Base-by-base conservation (phyloP, 306 rosid species). In the Dalbergia cochinchinensis region DNA sequence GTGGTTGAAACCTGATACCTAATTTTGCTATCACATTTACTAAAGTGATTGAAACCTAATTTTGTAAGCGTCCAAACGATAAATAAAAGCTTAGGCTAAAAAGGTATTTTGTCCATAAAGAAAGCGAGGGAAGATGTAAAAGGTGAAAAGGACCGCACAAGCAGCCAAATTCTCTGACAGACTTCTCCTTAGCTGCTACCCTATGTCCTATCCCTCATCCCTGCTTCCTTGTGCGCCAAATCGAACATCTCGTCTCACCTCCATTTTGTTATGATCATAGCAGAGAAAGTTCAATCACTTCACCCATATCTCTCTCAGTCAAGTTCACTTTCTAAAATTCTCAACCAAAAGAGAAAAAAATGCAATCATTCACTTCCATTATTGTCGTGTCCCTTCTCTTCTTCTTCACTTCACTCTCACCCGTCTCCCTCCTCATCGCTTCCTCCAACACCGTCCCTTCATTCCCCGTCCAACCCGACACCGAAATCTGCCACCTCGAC, bases 401-500 rank as follows among this genome's bases (percentile, higher is more conserved):
- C 20, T 20, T 78, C 14, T 68, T 82, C 1, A 7, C 69, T 8
- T 53, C 84, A 11, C 71, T 47, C 19, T 33, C 78, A 3, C 31
- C 13, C 66, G 8, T 15, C 18, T 58, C 88, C 31, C 53, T 55
- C 45, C 70, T 44, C 14, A 45, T 58, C 76, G 61, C 88, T 0
- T 80, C 87, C 71, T 85, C 88, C 35, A 84, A 71, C 83, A 86
- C 90, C 1, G 90, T 91, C 60, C 97, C 94, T 7, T 87, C 96
- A 68, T 83, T 62, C 48, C 96, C 96, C 0, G 77, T 74, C 41
- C 94, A 86, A 74, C 83, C 84, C 71, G 87, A 69, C 44, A 72
- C 87, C 73, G 85, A 86, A 68, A 77, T 60, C 75, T 92, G 97
- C 86, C 88, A 82, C 11, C 92, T 92, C 5, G 96, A 92, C 88